A percentile compares a stretch with the other conserved stretches of the same genome.
Conservation (phyloP, 73 alveolate genomes). For the Tetrahymena elliotti region DNA sequence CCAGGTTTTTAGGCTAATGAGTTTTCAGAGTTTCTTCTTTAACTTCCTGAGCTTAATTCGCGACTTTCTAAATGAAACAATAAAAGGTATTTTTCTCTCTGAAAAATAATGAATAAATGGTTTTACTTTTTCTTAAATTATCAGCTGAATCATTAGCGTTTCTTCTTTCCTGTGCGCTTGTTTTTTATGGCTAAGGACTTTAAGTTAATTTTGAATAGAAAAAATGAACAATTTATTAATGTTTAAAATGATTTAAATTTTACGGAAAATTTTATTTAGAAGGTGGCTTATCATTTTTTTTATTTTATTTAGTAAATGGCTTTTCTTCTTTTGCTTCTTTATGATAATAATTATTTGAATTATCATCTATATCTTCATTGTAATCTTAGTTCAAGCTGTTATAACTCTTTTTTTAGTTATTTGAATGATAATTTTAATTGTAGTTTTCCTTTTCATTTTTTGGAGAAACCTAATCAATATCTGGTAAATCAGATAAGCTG, state of each 20-base stretch:
- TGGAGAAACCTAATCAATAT: neutral
- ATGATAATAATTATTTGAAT: neutral
- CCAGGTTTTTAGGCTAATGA: neutral
- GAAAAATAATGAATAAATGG: neutral
- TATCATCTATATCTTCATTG: neutral
- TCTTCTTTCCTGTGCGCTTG: neutral
- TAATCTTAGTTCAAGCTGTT: neutral
- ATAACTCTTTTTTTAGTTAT: neutral
- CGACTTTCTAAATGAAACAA: neutral
- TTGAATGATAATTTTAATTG: neutral
- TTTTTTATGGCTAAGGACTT: neutral
- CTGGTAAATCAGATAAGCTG: neutral
- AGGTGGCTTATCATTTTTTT: neutral
- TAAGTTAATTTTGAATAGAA: neutral
- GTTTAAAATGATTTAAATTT: neutral
- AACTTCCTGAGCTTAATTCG: neutral
- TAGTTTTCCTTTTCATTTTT: neutral
- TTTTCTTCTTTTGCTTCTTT: neutral
- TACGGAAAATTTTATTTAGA: neutral
- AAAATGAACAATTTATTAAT: neutral
- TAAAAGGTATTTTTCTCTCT: neutral
- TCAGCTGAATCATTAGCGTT: neutral
- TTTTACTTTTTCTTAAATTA: neutral
- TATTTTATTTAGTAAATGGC: neutral
- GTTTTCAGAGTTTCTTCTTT: neutral